These are phyloP conservation scores for Acidomyces sp. DNA, from an alignment of 495 filamentous ascomycete species.

Conservation along the genomic window DNA sequence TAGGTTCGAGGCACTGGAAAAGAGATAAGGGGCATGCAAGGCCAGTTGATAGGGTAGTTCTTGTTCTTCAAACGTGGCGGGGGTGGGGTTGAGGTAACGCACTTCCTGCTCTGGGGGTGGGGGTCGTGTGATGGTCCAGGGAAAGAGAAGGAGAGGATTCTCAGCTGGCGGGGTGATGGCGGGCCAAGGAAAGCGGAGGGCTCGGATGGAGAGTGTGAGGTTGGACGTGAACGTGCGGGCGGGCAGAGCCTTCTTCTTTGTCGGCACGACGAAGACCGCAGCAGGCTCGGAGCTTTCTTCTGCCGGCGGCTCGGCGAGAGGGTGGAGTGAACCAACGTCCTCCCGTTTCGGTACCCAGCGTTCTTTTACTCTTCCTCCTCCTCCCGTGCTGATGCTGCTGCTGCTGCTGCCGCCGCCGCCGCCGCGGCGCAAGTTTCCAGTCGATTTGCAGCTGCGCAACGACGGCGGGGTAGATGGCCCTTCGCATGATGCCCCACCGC, in stretches of 20 bases:
- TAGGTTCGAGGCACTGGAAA: background rate
- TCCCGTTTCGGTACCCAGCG: too few relatives aligned
- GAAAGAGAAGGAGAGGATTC: too few relatives aligned
- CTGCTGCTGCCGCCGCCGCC: too few relatives aligned
- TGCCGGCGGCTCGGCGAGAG: conserved; percentile 28
- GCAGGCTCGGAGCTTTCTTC: background rate
- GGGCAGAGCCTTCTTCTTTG: too few relatives aligned
- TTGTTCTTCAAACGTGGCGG: conserved; percentile 22
- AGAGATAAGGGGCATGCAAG: conserved; percentile 16
- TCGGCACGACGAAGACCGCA: too few relatives aligned
- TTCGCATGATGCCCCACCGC: too few relatives aligned
- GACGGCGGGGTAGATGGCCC: conserved; percentile 20
- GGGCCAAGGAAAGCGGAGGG: too few relatives aligned
- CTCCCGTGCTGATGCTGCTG: too few relatives aligned
- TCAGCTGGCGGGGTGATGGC: too few relatives aligned
- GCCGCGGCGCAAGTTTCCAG: too few relatives aligned
- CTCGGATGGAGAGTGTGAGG: conserved; percentile 78
- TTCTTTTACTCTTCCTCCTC: too few relatives aligned
- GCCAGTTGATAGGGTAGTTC: conserved; percentile 15
- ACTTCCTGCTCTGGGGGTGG: conserved; percentile 54
- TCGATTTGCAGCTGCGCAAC: conserved; percentile 10
- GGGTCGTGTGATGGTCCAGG: conserved; percentile 24
- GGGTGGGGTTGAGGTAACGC: conserved; percentile 81
- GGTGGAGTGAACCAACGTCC: too few relatives aligned
- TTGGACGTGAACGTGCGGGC: conserved; percentile 88